Conservation (phyloP, 345 rosid genomes). For the Linum lewisii region DNA sequence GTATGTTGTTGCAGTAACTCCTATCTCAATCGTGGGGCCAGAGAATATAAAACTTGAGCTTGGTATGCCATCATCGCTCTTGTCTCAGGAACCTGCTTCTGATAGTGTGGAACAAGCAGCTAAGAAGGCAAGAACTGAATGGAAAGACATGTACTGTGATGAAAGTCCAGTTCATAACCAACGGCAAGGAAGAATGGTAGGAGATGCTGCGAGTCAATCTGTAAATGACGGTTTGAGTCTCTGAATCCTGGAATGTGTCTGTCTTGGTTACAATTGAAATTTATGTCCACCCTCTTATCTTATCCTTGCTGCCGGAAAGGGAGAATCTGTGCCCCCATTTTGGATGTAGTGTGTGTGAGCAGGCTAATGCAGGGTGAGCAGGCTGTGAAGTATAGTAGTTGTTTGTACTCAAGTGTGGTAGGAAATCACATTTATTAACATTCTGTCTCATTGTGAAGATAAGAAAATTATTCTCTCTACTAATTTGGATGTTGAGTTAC, state of each 20-base stretch:
- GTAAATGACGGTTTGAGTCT: neutral
- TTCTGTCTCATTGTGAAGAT: neutral
- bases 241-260: neutral
- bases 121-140: constrained; percentile 36
- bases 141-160: neutral
- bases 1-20: constrained; percentile 30
- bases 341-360: too few species aligned
- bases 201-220: neutral
- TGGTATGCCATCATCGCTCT: constrained; percentile 22
- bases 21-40: constrained; percentile 34
- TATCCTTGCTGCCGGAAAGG: neutral
- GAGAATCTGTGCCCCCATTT: too few species aligned
- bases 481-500: neutral
- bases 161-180: neutral
- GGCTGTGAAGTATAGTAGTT: neutral
- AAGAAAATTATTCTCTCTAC: neutral
- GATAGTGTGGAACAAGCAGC: constrained; percentile 13
- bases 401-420: neutral
- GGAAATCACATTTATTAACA: neutral
- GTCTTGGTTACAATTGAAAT: neutral
- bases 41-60: constrained; percentile 29
- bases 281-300: neutral
- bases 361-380: neutral
- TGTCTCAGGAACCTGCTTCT: constrained; percentile 15
- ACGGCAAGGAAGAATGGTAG: neutral